These are phyloP conservation scores for Epichloe elymi DNA, from an alignment of 2,329 filamentous ascomycete species.

Conservation along the genomic window DNA sequence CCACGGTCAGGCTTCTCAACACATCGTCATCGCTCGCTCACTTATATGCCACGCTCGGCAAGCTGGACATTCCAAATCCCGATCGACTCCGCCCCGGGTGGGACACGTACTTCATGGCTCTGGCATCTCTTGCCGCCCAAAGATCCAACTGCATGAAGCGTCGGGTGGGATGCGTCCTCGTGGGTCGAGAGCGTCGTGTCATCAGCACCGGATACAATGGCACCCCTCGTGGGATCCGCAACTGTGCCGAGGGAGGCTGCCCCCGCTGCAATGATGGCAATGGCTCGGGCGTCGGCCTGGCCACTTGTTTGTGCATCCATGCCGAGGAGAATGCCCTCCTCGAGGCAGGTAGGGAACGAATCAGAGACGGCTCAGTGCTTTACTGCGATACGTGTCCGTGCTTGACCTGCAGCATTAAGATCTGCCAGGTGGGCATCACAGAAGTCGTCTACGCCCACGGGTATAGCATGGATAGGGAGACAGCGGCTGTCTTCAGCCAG, in stretches of 20 bases:
- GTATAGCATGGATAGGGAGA: conserved; percentile 86
- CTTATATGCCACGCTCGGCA: conserved; percentile 58
- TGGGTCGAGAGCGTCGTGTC: conserved; percentile 66
- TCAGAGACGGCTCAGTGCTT: conserved; percentile 67
- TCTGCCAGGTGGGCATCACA: conserved; percentile 86
- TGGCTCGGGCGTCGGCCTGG: conserved; percentile 56
- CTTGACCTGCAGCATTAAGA: conserved; percentile 96
- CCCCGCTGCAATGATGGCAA: conserved; percentile 68
- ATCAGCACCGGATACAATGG: conserved; percentile 96
- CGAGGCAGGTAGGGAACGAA: conserved; percentile 83
- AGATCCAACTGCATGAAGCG: conserved; percentile 98
- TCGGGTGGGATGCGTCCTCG: conserved; percentile 85
- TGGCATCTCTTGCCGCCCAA: conserved; percentile 83
- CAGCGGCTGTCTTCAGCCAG: conserved; percentile 68
- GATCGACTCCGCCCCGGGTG: conserved; percentile 76
- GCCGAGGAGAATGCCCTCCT: conserved; percentile 95
- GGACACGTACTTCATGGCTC: conserved; percentile 97
- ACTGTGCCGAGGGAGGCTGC: conserved; percentile 91
- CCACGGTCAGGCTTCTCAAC: conserved; percentile 78
- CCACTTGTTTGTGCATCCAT: conserved; percentile 91
- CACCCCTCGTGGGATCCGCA: conserved; percentile 76
- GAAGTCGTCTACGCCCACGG: conserved; percentile 92
- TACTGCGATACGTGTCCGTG: conserved; percentile 97
- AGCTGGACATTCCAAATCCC: conserved; percentile 64
- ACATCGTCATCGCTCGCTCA: conserved; percentile 58